Percentiles rank a stretch among this genome's conserved stretches.
Evolutionary conservation across 768 basidiomycete species (phyloP).

Genomic region (Lentinus tigrinus): DNA sequence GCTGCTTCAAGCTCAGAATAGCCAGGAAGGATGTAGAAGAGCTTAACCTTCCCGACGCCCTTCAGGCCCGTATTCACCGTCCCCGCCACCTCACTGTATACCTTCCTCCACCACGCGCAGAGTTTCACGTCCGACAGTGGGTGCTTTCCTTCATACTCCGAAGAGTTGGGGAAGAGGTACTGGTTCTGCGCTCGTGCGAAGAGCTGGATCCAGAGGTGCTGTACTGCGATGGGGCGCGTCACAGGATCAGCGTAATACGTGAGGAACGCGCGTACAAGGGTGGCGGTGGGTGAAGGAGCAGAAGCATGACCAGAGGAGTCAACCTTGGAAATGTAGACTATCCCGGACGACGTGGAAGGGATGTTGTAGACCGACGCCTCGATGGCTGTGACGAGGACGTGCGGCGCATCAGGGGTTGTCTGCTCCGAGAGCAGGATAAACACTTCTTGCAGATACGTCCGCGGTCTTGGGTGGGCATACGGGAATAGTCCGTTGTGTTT

Average conservation of each 20-base stretch:
- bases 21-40: slow-evolving; percentile 72
- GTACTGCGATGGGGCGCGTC: slow-evolving; percentile 58
- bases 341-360: slow-evolving; percentile 62
- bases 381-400: slow-evolving; percentile 74
- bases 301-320: slow-evolving; percentile 83
- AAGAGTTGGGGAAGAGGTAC: slow-evolving; percentile 91
- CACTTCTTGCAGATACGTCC: slow-evolving; percentile 71
- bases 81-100: slow-evolving; percentile 56
- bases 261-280: slow-evolving; percentile 68
- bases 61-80: slow-evolving; percentile 34
- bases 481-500: slow-evolving; percentile 73
- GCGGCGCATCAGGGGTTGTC: slow-evolving; percentile 42
- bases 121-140: slow-evolving; percentile 76
- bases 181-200: slow-evolving; percentile 90
- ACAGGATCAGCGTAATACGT: slow-evolving; percentile 57
- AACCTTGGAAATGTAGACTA: slow-evolving; percentile 92
- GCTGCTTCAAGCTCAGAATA: slow-evolving; percentile 66
- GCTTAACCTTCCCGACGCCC: slow-evolving; percentile 30
- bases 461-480: slow-evolving; percentile 66
- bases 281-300: slow-evolving; percentile 64
- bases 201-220: slow-evolving; percentile 76
- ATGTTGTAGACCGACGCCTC: slow-evolving; percentile 77
- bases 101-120: slow-evolving; percentile 90
- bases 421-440: slow-evolving; percentile 75
- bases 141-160: slow-evolving; percentile 64